phyloP scores from a whole-genome alignment of 345 rosid species.

The Arabidopsis arenosa region DNA sequence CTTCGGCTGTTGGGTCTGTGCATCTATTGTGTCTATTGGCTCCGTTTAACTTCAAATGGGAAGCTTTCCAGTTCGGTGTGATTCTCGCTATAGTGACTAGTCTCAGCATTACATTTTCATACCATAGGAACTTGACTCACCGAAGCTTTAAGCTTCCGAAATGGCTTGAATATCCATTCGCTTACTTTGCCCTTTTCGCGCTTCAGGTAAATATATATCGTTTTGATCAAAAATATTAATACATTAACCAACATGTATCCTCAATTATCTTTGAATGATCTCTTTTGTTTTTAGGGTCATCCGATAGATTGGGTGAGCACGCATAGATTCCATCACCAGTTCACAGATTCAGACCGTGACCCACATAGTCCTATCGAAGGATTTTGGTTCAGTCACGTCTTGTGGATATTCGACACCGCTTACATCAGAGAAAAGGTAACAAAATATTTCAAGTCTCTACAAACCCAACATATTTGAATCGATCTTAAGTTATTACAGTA shows the following conservation, averaged over 20 bases:
- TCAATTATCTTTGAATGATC: background rate
- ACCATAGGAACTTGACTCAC: slow-evolving; percentile 48
- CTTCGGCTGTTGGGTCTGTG: slow-evolving; percentile 38
- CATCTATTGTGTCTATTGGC: slow-evolving; percentile 39
- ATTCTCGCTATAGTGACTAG: slow-evolving; percentile 23
- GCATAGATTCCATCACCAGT: slow-evolving; percentile 48
- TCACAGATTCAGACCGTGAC: slow-evolving; percentile 44
- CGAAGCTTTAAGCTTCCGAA: slow-evolving; percentile 47
- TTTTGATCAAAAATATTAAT: background rate
- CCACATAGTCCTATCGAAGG: slow-evolving; percentile 50
- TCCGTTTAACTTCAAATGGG: slow-evolving; percentile 43
- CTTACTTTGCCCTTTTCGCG: slow-evolving; percentile 42
- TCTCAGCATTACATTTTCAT: slow-evolving; percentile 46
- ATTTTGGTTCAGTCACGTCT: slow-evolving; percentile 46
- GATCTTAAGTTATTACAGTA: background rate
- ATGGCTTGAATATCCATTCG: slow-evolving; percentile 50
- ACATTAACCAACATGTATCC: background rate
- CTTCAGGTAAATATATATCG: slow-evolving; percentile 40
- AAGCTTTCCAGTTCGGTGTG: slow-evolving; percentile 37
- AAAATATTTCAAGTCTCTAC: background rate
- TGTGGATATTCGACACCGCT: slow-evolving; percentile 42
- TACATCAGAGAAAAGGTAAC: slow-evolving; percentile 42
- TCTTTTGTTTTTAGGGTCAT: slow-evolving; percentile 34
- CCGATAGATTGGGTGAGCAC: slow-evolving; percentile 50
- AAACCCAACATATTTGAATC: background rate